Base-by-base conservation (phyloP, 352 stramenopile genomes). In the Pythium diclinum region DNA sequence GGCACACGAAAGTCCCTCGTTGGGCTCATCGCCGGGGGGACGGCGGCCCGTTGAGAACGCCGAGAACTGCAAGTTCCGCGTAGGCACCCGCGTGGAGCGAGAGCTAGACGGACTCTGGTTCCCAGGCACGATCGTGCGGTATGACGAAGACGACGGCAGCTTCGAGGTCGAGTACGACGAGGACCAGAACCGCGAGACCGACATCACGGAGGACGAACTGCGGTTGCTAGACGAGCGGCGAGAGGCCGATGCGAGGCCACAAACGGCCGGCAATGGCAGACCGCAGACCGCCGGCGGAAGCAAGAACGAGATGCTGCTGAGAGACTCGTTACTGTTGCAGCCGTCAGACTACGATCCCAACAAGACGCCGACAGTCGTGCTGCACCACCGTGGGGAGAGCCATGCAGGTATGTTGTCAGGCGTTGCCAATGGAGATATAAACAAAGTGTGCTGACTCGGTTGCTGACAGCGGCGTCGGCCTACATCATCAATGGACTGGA, bases 401-500 rank as follows among this genome's bases (percentile, higher is more conserved):
- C 76, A 89, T 56, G 70, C 77, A 57, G 79, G 83, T 92, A 78
- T 42, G 21, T 28, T 28, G 25, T 28, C 2, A 5, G 25, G 25
- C 25, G 25, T 28, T 28, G 25, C 25, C 25, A 28, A 28, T 28
- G 25, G 25, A 28, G 25, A 28, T 28, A 28, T 28, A 28, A 28
- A 28, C 25, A 1, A 28, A 48, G 48, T 21, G 63, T 51, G 21
- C 51, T 65, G 34, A 67, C 57, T 56, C 40, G 10, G 38, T 17
- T 21, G 11, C 21, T 52, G 42, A 38, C 46, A 65, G 51, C 61
- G 81, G 79, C 77, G 25, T 78, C 74, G 4, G 82, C 81, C 9
- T 92, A 90, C 65, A 92, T 94, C 49, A 94, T 94, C 68, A 92
- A 94, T 53, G 81, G 85, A 28, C 72, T 92, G 19, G 85, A 92